phyloP scores from a whole-genome alignment of 1,284 basidiomycete species.

The Cutaneotrichosporon mucoides region DNA sequence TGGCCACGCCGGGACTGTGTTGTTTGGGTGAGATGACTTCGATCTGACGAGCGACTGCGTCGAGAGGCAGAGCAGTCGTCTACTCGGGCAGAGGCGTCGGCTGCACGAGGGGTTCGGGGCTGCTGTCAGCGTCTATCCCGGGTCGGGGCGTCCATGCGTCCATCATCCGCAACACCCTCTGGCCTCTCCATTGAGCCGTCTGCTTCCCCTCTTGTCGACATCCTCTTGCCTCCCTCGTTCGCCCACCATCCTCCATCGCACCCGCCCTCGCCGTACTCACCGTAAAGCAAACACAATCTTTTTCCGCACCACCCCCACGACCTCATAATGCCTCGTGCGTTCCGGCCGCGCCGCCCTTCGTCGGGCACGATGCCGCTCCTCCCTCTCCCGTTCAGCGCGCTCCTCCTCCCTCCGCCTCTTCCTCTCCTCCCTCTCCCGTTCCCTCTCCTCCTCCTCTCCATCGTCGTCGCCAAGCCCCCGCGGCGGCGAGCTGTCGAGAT shows the following conservation, averaged over 20 bases:
- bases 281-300: constrained; percentile 48
- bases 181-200: no score
- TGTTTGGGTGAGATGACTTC: no score
- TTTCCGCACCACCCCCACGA: constrained; percentile 45
- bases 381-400: constrained; percentile 14
- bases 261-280: constrained; percentile 17
- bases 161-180: no score
- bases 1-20: no score
- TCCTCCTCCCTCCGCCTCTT: not conserved
- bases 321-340: constrained; percentile 44
- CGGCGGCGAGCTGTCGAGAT: constrained; percentile 29
- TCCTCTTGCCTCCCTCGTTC: no score
- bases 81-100: constrained; percentile 42
- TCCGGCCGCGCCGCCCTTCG: constrained; percentile 17
- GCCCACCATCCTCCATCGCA: no score
- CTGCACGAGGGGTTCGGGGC: constrained; percentile 48
- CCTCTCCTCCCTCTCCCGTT: constrained; percentile 2
- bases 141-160: no score
- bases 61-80: no score
- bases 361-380: not conserved
- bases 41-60: no score
- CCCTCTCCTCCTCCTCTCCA: constrained; percentile 19
- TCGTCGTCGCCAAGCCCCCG: constrained; percentile 17
- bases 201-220: no score
- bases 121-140: constrained; percentile 7